phyloP scores from a whole-genome alignment of 129 eudicot genomes.

The Solidago caesia region DNA sequence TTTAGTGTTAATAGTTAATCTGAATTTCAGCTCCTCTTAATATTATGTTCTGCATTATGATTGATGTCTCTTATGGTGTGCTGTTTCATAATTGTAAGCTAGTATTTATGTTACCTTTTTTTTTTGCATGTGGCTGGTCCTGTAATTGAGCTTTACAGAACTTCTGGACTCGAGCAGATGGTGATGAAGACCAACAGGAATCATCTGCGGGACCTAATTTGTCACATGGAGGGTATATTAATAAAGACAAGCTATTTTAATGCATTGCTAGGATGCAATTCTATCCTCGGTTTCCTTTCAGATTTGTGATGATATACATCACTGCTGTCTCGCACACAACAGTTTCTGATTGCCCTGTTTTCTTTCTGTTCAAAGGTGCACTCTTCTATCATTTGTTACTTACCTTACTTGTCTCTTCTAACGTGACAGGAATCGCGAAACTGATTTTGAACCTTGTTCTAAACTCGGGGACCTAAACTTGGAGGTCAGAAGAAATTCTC shows the following conservation, averaged over 20 bases:
- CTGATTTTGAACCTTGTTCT: conserved; percentile 70
- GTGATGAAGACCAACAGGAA: conserved; percentile 44
- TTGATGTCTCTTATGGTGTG: background rate
- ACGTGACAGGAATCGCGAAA: conserved; percentile 42
- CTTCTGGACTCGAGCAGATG: conserved; percentile 48
- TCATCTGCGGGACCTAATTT: conserved; percentile 29
- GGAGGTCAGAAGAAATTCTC: conserved; percentile 61
- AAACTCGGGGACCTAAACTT: conserved; percentile 81
- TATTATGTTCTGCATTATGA: conserved; percentile 8
- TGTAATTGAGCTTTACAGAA: conserved; percentile 36
- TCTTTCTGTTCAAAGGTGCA: conserved; percentile 17
- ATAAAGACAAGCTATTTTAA: background rate
- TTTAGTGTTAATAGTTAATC: background rate
- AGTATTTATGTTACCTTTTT: conserved; percentile 13
- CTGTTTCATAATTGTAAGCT: conserved; percentile 2
- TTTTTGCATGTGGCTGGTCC: conserved; percentile 19
- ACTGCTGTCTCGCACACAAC: background rate
- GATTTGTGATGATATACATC: background rate
- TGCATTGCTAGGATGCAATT: conserved; percentile 1
- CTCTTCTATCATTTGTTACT: conserved; percentile 8
- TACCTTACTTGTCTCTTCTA: conserved; percentile 5
- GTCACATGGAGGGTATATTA: conserved; percentile 44
- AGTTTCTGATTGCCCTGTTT: conserved; percentile 7
- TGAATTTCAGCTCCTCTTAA: background rate
- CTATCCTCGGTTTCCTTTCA: conserved; percentile 10